These are phyloP conservation scores for Colletotrichum sp. DNA, from an alignment of 2,329 filamentous ascomycete genomes.

Conservation along the genomic window DNA sequence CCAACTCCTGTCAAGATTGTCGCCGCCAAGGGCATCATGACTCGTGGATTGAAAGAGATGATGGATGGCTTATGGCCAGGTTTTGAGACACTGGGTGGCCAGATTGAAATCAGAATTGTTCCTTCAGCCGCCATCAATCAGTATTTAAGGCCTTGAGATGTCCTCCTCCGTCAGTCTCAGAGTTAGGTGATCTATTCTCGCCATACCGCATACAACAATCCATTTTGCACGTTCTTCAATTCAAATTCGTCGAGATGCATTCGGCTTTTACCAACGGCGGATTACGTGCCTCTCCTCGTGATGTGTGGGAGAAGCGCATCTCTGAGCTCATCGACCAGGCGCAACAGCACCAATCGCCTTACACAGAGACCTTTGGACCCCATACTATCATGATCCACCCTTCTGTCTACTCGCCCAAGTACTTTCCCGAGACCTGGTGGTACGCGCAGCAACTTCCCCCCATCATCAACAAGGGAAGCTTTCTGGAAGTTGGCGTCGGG, in stretches of 20 bases:
- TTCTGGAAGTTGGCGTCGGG: background rate
- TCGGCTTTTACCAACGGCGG: background rate
- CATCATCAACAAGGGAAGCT: background rate
- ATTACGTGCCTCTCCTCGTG: background rate
- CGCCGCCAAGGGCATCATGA: background rate
- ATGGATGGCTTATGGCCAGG: background rate
- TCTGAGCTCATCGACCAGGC: background rate
- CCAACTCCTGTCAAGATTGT: background rate
- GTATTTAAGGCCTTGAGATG: background rate
- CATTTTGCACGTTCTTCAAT: accelerated
- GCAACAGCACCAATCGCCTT: background rate
- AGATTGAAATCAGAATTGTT: background rate
- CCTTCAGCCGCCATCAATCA: background rate
- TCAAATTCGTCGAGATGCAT: background rate
- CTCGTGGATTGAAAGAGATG: background rate
- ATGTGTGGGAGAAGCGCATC: background rate
- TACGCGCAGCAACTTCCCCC: background rate
- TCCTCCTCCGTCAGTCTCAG: background rate
- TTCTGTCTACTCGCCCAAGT: background rate
- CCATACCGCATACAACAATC: background rate
- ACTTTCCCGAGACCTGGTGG: background rate
- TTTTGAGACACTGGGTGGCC: background rate
- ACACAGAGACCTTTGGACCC: background rate
- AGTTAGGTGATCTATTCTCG: background rate
- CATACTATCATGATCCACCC: background rate